These are phyloP conservation scores for Hyphopichia pseudoburtonii DNA, from an alignment of 1,139 yeast species.

Conservation along the genomic window DNA sequence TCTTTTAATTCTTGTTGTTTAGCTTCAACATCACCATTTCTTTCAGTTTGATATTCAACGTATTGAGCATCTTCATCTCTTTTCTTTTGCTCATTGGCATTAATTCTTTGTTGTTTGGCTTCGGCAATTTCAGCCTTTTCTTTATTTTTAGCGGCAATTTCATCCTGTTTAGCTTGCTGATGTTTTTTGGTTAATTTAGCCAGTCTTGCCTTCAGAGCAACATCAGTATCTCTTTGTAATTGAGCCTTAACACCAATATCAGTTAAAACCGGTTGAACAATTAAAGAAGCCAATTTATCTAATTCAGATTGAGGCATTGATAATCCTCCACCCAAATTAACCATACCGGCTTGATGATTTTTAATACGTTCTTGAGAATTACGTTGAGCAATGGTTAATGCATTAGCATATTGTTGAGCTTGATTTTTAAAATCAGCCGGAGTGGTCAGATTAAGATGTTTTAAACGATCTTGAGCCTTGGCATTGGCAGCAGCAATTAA, in stretches of 20 bases:
- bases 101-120: conserved; percentile 39
- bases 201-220: conserved; percentile 27
- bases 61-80: conserved; percentile 40
- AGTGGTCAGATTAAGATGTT: conserved; percentile 30
- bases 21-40: conserved; percentile 38
- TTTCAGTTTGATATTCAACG: conserved; percentile 28
- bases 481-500: conserved; percentile 63
- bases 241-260: conserved; percentile 74
- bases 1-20: conserved; percentile 37
- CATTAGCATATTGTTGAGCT: conserved; percentile 46
- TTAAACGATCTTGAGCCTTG: conserved; percentile 55
- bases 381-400: conserved; percentile 67
- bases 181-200: conserved; percentile 35
- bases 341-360: conserved; percentile 48
- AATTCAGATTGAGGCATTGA: conserved; percentile 75
- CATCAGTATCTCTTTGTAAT: conserved; percentile 68
- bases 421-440: conserved; percentile 39
- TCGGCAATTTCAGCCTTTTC: conserved; percentile 39
- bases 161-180: conserved; percentile 49
- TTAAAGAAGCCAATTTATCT: conserved; percentile 74
- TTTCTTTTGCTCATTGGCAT: conserved; percentile 41
- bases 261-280: conserved; percentile 81
- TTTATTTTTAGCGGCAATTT: conserved; percentile 50
- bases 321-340: conserved; percentile 88
- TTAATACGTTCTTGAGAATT: conserved; percentile 57